phyloP scores from a whole-genome alignment of 257 asterid genomes.

The Nicotiana sylvestris region DNA sequence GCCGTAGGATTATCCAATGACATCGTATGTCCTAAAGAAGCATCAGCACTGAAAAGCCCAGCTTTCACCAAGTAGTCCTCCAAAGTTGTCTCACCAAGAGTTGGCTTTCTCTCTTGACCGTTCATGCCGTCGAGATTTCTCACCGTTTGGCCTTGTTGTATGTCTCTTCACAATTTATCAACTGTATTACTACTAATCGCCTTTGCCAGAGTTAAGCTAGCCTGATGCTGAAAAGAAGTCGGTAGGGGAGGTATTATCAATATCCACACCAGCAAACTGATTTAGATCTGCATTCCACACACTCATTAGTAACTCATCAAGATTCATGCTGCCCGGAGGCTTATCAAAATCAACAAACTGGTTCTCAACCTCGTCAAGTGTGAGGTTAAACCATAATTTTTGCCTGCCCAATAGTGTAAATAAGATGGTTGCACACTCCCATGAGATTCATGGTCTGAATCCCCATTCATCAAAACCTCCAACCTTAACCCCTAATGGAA shows the following conservation, averaged over 20 bases:
- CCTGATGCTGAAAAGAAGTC: slow-evolving; percentile 55
- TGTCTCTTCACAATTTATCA: slow-evolving; percentile 67
- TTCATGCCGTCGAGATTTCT: slow-evolving; percentile 28
- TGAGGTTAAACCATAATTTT: slow-evolving; percentile 64
- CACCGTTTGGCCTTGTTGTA: slow-evolving; percentile 45
- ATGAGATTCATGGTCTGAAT: slow-evolving; percentile 67
- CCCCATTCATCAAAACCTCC: slow-evolving; percentile 52
- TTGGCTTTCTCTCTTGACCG: slow-evolving; percentile 32
- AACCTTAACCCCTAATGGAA: slow-evolving; percentile 19
- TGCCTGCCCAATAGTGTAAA: slow-evolving; percentile 35
- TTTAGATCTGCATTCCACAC: slow-evolving; percentile 48
- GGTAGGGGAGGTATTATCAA: slow-evolving; percentile 33
- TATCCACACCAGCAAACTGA: slow-evolving; percentile 27
- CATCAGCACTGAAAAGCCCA: slow-evolving; percentile 52
- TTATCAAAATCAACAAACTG: slow-evolving; percentile 56
- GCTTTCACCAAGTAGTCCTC: slow-evolving; percentile 81
- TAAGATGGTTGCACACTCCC: slow-evolving; percentile 47
- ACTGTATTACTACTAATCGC: slow-evolving; percentile 59
- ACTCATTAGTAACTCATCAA: slow-evolving; percentile 59
- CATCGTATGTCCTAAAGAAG: slow-evolving; percentile 53
- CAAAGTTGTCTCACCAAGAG: slow-evolving; percentile 73
- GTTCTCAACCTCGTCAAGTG: slow-evolving; percentile 52
- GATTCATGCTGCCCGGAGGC: slow-evolving; percentile 63
- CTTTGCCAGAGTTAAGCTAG: slow-evolving; percentile 51
- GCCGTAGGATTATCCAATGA: slow-evolving; percentile 46